Evolutionary conservation across 192 early-diverging fungal species (phyloP), one percentile per base, ranked within the genome.

Genomic region (Gaertneriomyces sp.): DNA sequence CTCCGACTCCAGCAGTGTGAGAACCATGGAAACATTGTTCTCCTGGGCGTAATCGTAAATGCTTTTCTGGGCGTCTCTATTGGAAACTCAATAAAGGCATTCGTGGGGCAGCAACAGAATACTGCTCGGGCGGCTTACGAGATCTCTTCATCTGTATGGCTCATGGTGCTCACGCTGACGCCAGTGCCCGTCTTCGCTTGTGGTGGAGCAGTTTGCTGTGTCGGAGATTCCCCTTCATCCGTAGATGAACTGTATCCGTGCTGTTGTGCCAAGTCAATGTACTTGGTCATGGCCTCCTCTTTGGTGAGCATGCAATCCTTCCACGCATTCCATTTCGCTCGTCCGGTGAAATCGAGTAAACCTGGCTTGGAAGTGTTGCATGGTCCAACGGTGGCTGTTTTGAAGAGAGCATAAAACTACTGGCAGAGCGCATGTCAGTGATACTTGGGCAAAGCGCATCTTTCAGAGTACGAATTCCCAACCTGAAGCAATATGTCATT

Each of bases 401-500:
- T 81, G 69, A 61, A 81, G 0, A 81, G 58, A 7, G 70, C 75
- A 56, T 81, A 81, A 14, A 81, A 57, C 72, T 76, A 55, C 17
- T 65, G 20, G 44, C 19, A 33, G 25, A 33, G 25, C 0, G 25
- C 25, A 44, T 56, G 52, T 10, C 10, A 59, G 25, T 63, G 9
- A 25, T 63, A 25, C 39, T n/a, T 10, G 0, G 1, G 54, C 38
- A 7, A 56, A 12, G 49, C 3, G 20, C n/a, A 6, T 51, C 49
- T 0, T 51, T 17, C n/a, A 51, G 4, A 51, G 49, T 20, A 51
- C 20, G 47, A 0, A 17, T 51, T 20, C 20, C 6, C 49, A 51
- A 63, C 61, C 61, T 66, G 9, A 43, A 66, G 40, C 49, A 58
- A 20, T 12, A 51, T 42, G 12, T 58, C 17, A 43, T 58, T 58